phyloP scores from a whole-genome alignment of 495 filamentous ascomycete genomes.

The Aspergillus bertholletiae region DNA sequence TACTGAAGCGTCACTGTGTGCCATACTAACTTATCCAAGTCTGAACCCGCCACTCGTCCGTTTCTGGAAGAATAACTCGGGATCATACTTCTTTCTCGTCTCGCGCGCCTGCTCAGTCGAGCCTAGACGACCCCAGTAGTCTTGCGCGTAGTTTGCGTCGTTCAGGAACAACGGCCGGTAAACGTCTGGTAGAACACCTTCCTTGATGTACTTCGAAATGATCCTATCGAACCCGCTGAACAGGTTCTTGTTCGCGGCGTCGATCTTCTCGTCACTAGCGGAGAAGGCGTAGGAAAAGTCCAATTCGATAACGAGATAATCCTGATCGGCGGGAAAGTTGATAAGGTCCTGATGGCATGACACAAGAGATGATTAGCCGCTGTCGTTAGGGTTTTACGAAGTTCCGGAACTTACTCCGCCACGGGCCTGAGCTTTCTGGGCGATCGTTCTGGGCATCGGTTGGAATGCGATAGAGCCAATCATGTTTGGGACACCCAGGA shows the following conservation, averaged over 20 bases:
- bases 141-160: conserved; percentile 53
- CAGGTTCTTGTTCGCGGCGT: conserved; percentile 44
- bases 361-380: conserved; percentile 5
- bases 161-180: conserved; percentile 60
- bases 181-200: conserved; percentile 44
- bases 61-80: conserved; percentile 52
- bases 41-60: conserved; percentile 54
- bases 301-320: conserved; percentile 55
- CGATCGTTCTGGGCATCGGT: conserved; percentile 49
- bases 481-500: conserved; percentile 41
- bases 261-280: conserved; percentile 42
- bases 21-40: conserved; percentile 21
- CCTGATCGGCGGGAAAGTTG: conserved; percentile 45
- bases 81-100: conserved; percentile 47
- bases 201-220: conserved; percentile 34
- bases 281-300: conserved; percentile 49
- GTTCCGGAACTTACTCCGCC: conserved; percentile 34
- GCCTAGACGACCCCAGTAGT: conserved; percentile 55
- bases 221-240: conserved; percentile 29
- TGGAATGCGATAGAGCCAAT: conserved; percentile 55
- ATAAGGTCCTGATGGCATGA: conserved; percentile 41
- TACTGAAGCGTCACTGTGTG: too few species aligned
- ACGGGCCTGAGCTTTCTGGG: conserved; percentile 41
- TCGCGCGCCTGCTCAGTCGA: conserved; percentile 39
- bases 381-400: not conserved